Conservation (phyloP, 2,329 filamentous ascomycete genomes). For the Hysterium pulicare region DNA sequence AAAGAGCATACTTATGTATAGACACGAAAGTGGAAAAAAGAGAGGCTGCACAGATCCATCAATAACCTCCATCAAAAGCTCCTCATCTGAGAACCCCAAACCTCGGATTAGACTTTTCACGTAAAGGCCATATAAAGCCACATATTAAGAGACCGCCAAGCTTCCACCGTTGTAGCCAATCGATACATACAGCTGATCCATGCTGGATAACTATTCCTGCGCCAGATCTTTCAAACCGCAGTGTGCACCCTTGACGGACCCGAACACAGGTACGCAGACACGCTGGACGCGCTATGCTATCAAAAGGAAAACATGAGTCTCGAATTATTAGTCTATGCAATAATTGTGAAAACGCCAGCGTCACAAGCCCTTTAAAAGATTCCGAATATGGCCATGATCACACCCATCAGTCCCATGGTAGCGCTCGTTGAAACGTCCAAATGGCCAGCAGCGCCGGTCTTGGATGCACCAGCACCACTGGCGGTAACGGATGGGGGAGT, state of each 20-base stretch:
- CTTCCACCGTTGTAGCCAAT: conserved; percentile 29
- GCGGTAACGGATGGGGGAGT: conserved; percentile 32
- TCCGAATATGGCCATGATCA: conserved; percentile 47
- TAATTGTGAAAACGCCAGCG: conserved; percentile 35
- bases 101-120: conserved; percentile 10
- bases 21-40: conserved; percentile 26
- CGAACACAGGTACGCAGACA: conserved; percentile 19
- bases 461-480: conserved; percentile 16
- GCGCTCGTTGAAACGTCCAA: conserved; percentile 39
- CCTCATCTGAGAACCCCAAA: conserved; percentile 14
- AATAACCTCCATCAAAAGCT: conserved; percentile 18
- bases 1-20: conserved; percentile 20
- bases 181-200: conserved; percentile 35
- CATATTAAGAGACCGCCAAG: conserved; percentile 32
- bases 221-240: conserved; percentile 21
- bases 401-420: conserved; percentile 44
- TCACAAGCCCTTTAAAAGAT: conserved; percentile 41
- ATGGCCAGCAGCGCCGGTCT: conserved; percentile 37
- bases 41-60: conserved; percentile 23
- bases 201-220: conserved; percentile 25
- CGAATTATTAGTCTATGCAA: conserved; percentile 39
- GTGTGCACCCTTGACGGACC: conserved; percentile 18
- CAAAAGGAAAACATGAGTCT: conserved; percentile 29
- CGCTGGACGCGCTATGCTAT: conserved; percentile 28
- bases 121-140: conserved; percentile 22